These are phyloP conservation scores for Heritiera fomes DNA, from an alignment of 345 rosid genomes.

Conservation along the genomic window DNA sequence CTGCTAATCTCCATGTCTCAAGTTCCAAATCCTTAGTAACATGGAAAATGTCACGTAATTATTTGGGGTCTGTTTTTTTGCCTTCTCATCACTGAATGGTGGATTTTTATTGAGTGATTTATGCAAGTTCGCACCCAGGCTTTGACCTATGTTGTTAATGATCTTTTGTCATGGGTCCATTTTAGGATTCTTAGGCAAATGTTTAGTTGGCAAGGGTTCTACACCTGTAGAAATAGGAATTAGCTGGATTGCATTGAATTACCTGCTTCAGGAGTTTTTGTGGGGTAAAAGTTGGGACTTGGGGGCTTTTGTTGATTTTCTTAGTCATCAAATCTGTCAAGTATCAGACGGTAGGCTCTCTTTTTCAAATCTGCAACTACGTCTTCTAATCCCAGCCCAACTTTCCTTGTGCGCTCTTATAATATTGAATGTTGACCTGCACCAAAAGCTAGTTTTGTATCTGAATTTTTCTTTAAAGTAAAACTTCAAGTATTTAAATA, in stretches of 20 bases:
- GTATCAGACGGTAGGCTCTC: not conserved
- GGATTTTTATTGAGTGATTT: not conserved
- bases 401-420: not conserved
- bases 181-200: not conserved
- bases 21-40: not conserved
- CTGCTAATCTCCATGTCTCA: too few relatives aligned
- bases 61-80: not conserved
- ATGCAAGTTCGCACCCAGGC: not conserved
- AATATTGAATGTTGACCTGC: not conserved
- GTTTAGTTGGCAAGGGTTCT: not conserved
- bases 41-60: slow-evolving; percentile 3
- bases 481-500: not conserved
- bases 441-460: not conserved
- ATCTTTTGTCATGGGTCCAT: not conserved
- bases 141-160: not conserved
- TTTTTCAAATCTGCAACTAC: not conserved
- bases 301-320: slow-evolving; percentile 4
- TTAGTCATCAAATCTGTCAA: not conserved
- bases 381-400: not conserved
- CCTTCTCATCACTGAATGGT: not conserved
- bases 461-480: not conserved
- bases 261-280: not conserved
- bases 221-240: not conserved
- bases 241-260: not conserved
- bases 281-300: not conserved